Evolutionary conservation across 2,329 filamentous ascomycete genomes (phyloP), one percentile per base, ranked within the genome.

Genomic region (Trichoderma afroharzianum): DNA sequence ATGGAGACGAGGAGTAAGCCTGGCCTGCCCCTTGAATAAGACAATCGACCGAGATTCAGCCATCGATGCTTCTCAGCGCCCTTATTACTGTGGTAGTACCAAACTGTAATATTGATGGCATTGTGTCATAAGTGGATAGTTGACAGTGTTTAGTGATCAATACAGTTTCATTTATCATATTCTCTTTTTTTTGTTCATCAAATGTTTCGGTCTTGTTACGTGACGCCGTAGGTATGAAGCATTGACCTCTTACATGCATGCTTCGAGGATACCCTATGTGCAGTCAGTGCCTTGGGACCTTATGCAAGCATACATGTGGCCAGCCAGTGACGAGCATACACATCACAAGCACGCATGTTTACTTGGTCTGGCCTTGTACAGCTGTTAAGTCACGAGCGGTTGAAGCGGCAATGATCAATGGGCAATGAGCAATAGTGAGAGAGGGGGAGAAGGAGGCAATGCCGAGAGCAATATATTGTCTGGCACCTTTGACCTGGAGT

Each of bases 241-340:
- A 53, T 50, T 50, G n/a, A 12, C 43, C n/a, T 24, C 47, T 53
- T 24, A 53, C 47, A 53, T 50, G 43, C n/a, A 39, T 43, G 39
- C n/a, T 21, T 24, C 21, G 2, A 3, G 3, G 21, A 14, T 53
- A 53, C 47, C n/a, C 47, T 14, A 11, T 24, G 47, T 53, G 47
- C 47, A 53, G 47, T 7, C 47, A 53, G 47, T 7, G 47, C 5
- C n/a, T 50, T 12, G 14, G 14, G 15, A 36, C 33, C 11, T 57
- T 59, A 33, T 59, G 57, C 57, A 59, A 24, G 18, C 24, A 30
- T 58, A 58, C 26, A 32, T 30, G 26, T 57, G 15, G 63, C 50
- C 24, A 64, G 69, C 69, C 69, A 71, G 69, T 71, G 21, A 55
- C 15, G 69, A 30, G 55, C 55, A 67, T 67, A 67, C 69, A 71